A percentile compares a stretch with the other conserved stretches of the same genome.
These are phyloP conservation scores for Tetraselmis striata DNA, from an alignment of 139 green algal species.

Conservation along the genomic window DNA sequence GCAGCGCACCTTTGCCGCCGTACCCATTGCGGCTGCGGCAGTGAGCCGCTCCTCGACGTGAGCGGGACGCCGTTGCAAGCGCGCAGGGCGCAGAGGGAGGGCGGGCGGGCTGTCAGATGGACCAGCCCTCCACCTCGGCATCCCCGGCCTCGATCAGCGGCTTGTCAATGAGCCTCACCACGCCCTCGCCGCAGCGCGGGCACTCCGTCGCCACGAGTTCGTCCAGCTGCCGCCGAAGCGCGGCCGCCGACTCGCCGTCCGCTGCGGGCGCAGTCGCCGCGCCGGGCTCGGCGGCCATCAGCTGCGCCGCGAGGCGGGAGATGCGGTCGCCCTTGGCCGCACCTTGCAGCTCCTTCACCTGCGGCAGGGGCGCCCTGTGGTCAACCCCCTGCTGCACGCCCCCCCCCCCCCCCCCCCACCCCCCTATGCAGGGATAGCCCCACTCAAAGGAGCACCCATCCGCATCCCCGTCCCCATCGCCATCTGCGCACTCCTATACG, in stretches of 20 bases:
- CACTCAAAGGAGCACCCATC: neutral
- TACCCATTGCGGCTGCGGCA: too few relatives aligned
- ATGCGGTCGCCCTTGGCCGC: conserved; percentile 3
- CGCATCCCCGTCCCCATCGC: neutral
- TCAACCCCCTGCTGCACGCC: too few relatives aligned
- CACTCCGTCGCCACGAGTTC: conserved; percentile 53
- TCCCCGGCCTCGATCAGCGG: conserved; percentile 21
- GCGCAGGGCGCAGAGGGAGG: too few relatives aligned
- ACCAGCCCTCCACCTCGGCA: neutral
- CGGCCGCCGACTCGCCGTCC: neutral
- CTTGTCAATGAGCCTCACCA: conserved; percentile 23
- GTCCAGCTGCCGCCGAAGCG: conserved; percentile 38
- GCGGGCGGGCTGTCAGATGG: neutral
- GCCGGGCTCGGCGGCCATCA: conserved; percentile 7
- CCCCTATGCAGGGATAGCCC: neutral
- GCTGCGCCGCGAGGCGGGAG: conserved; percentile 3
- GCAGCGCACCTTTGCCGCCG: too few relatives aligned
- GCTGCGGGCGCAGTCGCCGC: neutral
- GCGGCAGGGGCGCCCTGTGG: conserved; percentile 10
- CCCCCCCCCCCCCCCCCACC: neutral
- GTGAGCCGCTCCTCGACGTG: too few relatives aligned
- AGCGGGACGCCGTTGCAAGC: too few relatives aligned
- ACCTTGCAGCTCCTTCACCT: conserved; percentile 7
- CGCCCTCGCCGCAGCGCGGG: conserved; percentile 60
- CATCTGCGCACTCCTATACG: neutral